Evolutionary conservation across 148 eudicot genomes (phyloP).

Genomic region (Diospyros lotus): DNA sequence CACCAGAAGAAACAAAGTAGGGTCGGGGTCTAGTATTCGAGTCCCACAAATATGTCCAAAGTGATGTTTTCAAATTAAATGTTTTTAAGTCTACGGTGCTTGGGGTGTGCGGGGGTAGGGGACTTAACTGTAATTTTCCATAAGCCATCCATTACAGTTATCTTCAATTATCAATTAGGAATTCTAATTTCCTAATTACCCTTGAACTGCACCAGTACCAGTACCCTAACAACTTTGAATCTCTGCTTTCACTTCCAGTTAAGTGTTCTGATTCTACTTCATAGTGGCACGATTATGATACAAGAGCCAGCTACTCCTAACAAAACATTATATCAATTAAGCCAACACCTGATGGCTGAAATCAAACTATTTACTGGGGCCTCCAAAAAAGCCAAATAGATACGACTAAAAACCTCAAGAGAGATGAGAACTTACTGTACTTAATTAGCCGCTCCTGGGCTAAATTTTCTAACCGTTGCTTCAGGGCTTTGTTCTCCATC

Average conservation of each 20-base stretch:
- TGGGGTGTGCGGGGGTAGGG: not conserved
- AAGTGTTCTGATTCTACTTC: not conserved
- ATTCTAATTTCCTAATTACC: not conserved
- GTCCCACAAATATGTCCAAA: too few species aligned
- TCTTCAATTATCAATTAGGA: not conserved
- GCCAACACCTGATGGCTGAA: not conserved
- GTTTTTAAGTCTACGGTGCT: not conserved
- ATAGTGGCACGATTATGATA: not conserved
- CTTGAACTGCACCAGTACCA: not conserved
- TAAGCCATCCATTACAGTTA: not conserved
- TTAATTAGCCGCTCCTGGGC: slow-evolving; percentile 91
- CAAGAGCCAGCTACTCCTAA: not conserved
- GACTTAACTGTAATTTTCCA: not conserved
- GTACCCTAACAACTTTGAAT: not conserved
- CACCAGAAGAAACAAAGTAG: too few species aligned
- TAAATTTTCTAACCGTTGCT: slow-evolving; percentile 81
- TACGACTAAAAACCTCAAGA: not conserved
- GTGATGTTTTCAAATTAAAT: too few species aligned
- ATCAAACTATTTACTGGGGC: not conserved
- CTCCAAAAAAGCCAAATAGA: not conserved
- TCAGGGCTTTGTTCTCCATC: slow-evolving; percentile 97
- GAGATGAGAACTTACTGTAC: slow-evolving; percentile 53
- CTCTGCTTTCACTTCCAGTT: not conserved
- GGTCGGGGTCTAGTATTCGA: too few species aligned
- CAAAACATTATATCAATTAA: not conserved